A percentile compares a stretch with the other conserved stretches of the same genome.
Conservation (phyloP, 208 protist species). For the Trypanosoma melophagium region DNA sequence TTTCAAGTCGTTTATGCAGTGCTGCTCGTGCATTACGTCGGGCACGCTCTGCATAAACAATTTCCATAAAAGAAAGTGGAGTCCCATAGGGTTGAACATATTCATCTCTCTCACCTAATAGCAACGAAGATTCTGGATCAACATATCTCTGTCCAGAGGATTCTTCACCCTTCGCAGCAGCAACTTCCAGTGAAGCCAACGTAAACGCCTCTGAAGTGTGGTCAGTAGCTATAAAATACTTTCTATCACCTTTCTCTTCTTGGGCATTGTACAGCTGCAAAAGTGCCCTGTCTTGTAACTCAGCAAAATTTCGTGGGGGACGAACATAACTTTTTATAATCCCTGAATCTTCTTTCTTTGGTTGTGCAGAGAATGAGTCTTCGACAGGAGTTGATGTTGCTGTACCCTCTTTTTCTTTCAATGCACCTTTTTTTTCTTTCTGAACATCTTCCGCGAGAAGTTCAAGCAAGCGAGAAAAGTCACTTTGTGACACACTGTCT, state of each 20-base stretch:
- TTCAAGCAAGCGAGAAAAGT: slow-evolving; percentile 53
- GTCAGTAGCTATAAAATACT: slow-evolving; percentile 67
- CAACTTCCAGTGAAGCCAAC: slow-evolving; percentile 33
- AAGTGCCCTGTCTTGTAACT: slow-evolving; percentile 61
- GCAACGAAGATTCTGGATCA: too few species aligned
- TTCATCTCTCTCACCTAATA: too few species aligned
- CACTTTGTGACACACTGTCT: slow-evolving; percentile 8
- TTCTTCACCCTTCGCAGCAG: too few species aligned
- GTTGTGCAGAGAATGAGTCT: neutral
- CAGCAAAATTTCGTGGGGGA: slow-evolving; percentile 51
- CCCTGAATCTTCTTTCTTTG: neutral
- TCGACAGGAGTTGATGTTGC: too few species aligned
- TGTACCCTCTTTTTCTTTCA: too few species aligned
- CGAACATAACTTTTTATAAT: slow-evolving; percentile 16
- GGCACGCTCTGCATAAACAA: slow-evolving; percentile 33
- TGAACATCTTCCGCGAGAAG: slow-evolving; percentile 38
- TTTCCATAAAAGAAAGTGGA: slow-evolving; percentile 67
- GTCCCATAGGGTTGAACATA: slow-evolving; percentile 12
- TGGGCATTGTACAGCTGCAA: slow-evolving; percentile 50
- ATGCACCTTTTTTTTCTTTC: neutral
- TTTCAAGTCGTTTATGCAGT: slow-evolving; percentile 1
- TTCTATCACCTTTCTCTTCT: slow-evolving; percentile 14
- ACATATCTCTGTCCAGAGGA: too few species aligned
- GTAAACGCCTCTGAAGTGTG: slow-evolving; percentile 70
- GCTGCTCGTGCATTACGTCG: slow-evolving; percentile 25